These are phyloP conservation scores for Rhododendron ferrugineum DNA, from an alignment of 148 eudicot species.

Conservation along the genomic window DNA sequence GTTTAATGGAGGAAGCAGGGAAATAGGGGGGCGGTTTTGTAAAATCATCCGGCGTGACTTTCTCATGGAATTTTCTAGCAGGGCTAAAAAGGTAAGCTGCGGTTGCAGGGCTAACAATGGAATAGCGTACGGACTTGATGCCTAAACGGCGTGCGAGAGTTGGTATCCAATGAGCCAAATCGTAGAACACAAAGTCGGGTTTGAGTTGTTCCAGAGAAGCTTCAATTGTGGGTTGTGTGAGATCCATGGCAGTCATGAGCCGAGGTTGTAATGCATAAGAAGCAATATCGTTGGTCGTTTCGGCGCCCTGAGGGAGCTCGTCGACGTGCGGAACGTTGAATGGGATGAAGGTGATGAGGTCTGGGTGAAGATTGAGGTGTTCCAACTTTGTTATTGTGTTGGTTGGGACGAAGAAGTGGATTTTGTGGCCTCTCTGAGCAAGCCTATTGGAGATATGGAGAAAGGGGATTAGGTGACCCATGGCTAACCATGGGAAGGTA, in stretches of 20 bases:
- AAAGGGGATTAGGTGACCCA: slow-evolving; percentile 48
- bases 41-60: slow-evolving; percentile 18
- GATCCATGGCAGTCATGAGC: slow-evolving; percentile 45
- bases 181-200: slow-evolving; percentile 39
- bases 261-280: slow-evolving; percentile 24
- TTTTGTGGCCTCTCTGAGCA: slow-evolving; percentile 36
- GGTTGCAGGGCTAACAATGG: slow-evolving; percentile 25
- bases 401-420: slow-evolving; percentile 33
- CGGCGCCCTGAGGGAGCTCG: slow-evolving; percentile 40
- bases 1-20: slow-evolving; percentile 27
- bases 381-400: slow-evolving; percentile 27
- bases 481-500: slow-evolving; percentile 60
- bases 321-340: slow-evolving; percentile 36
- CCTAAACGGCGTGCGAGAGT: slow-evolving; percentile 24
- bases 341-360: slow-evolving; percentile 39
- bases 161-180: slow-evolving; percentile 52
- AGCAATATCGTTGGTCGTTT: slow-evolving; percentile 45
- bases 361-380: slow-evolving; percentile 42
- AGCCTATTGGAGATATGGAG: slow-evolving; percentile 48
- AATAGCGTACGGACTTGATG: slow-evolving; percentile 29
- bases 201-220: slow-evolving; percentile 22
- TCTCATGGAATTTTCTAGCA: slow-evolving; percentile 16
- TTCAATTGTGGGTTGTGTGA: slow-evolving; percentile 27
- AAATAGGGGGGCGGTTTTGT: slow-evolving; percentile 30
- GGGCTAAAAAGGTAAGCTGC: slow-evolving; percentile 17